Conservation (phyloP, 2,329 filamentous ascomycete species). For the Fusarium coffeatum region DNA sequence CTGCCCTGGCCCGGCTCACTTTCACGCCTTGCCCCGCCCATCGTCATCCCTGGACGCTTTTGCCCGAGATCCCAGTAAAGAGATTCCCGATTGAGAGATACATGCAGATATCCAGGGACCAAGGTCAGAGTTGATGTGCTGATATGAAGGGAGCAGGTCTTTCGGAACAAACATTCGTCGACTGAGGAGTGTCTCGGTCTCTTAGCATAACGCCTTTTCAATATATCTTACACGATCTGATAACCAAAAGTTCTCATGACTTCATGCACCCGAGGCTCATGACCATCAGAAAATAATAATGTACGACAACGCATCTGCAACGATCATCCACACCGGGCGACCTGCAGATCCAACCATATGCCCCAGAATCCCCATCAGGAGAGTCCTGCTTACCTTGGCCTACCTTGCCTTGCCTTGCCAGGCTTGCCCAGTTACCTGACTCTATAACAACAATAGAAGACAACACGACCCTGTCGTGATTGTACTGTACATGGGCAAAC, state of each 20-base stretch:
- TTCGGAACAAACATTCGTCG: conserved; percentile 2
- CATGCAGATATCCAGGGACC: conserved; percentile 33
- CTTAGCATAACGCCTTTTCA: not conserved
- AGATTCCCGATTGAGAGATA: conserved; percentile 34
- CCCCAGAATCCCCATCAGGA: conserved; percentile 27
- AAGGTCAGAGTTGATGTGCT: not conserved
- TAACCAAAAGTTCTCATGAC: not conserved
- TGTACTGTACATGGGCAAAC: not conserved
- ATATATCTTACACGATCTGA: not conserved
- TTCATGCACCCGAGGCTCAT: not conserved
- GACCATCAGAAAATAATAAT: conserved; percentile 18
- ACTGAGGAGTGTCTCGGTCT: not conserved
- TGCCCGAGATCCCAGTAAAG: conserved; percentile 2
- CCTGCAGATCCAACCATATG: conserved; percentile 35
- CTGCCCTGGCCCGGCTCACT: not conserved
- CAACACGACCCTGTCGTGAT: not conserved
- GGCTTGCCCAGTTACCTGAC: not conserved
- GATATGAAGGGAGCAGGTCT: conserved; percentile 1
- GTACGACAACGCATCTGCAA: conserved; percentile 28
- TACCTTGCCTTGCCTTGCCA: not conserved
- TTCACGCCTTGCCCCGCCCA: conserved; percentile 9
- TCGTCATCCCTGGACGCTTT: conserved; percentile 11
- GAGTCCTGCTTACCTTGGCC: conserved; percentile 18
- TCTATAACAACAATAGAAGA: conserved; percentile 7
- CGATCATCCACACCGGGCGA: conserved; percentile 26